A percentile compares a stretch with the other conserved stretches of the same genome.
phyloP scores from a whole-genome alignment of 1,284 basidiomycete species.

The Cystobasidiaceae sp. region DNA sequence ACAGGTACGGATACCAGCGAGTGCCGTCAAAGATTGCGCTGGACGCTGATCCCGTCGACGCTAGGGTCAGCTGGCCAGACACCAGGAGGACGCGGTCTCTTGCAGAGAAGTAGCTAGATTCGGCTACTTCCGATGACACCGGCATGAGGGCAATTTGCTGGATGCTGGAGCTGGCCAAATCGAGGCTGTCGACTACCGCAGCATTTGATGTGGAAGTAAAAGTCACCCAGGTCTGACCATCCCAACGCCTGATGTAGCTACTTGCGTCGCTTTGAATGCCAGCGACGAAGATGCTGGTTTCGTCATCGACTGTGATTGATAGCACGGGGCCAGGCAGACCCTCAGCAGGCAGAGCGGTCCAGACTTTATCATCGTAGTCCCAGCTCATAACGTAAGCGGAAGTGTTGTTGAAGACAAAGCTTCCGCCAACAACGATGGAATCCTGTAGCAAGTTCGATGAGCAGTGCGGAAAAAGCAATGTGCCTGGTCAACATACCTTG shows the following conservation, averaged over 20 bases:
- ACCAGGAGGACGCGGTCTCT: slow-evolving; percentile 81
- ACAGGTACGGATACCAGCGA: slow-evolving; percentile 74
- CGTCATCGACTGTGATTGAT: slow-evolving; percentile 75
- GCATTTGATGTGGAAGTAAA: slow-evolving; percentile 55
- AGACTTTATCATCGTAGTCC: slow-evolving; percentile 63
- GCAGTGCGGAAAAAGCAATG: not conserved
- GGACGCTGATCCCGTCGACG: slow-evolving; percentile 66
- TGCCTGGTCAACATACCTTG: slow-evolving; percentile 56
- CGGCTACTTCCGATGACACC: slow-evolving; percentile 57
- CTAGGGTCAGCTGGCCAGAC: slow-evolving; percentile 69
- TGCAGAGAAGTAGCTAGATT: slow-evolving; percentile 66
- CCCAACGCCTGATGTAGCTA: slow-evolving; percentile 72
- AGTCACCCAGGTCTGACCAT: slow-evolving; percentile 66
- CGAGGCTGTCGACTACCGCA: slow-evolving; percentile 41
- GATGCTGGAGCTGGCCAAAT: slow-evolving; percentile 51
- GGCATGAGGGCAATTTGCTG: slow-evolving; percentile 87
- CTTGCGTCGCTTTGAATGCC: slow-evolving; percentile 63
- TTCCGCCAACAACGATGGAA: slow-evolving; percentile 54
- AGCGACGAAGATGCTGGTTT: slow-evolving; percentile 80
- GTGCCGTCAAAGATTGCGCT: slow-evolving; percentile 83
- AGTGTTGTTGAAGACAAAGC: slow-evolving; percentile 59
- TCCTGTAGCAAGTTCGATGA: not conserved
- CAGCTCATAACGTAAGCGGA: slow-evolving; percentile 66
- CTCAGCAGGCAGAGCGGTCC: slow-evolving; percentile 64
- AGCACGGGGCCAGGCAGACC: slow-evolving; percentile 82